Evolutionary conservation across 441 rosid genomes (phyloP).

Genomic region (Adansonia gregorii): DNA sequence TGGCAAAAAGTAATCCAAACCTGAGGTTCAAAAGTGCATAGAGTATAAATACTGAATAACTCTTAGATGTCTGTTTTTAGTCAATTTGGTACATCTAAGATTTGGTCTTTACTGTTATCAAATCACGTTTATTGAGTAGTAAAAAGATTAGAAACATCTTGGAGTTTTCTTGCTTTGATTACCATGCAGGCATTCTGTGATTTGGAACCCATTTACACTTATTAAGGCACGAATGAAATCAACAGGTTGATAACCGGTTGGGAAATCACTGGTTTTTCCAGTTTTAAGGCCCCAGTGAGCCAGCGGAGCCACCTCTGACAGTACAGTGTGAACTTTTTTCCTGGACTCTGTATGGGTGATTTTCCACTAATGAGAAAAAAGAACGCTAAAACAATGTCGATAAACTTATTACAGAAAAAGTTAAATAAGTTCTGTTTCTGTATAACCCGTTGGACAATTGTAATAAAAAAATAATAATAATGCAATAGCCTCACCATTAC

Average conservation of each 20-base stretch:
- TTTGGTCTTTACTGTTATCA: background rate
- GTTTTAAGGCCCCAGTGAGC: conserved; percentile 60
- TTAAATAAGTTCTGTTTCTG: background rate
- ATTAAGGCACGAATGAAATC: conserved; percentile 89
- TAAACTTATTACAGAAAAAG: background rate
- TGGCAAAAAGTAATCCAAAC: background rate
- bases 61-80: background rate
- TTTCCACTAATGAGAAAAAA: background rate
- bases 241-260: conserved; percentile 84
- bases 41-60: background rate
- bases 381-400: background rate
- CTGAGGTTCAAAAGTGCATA: background rate
- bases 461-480: background rate
- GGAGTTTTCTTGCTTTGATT: background rate
- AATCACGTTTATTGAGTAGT: background rate
- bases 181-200: conserved; percentile 89
- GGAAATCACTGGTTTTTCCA: conserved; percentile 86
- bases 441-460: background rate
- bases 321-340: background rate
- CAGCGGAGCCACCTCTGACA: conserved; percentile 67
- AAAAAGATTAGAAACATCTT: background rate
- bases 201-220: conserved; percentile 92
- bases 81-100: background rate
- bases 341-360: background rate
- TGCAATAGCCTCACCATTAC: background rate